A percentile compares a stretch with the other conserved stretches of the same genome.
Evolutionary conservation across 352 stramenopile genomes (phyloP).

Genomic region (Pythium rishiriense): DNA sequence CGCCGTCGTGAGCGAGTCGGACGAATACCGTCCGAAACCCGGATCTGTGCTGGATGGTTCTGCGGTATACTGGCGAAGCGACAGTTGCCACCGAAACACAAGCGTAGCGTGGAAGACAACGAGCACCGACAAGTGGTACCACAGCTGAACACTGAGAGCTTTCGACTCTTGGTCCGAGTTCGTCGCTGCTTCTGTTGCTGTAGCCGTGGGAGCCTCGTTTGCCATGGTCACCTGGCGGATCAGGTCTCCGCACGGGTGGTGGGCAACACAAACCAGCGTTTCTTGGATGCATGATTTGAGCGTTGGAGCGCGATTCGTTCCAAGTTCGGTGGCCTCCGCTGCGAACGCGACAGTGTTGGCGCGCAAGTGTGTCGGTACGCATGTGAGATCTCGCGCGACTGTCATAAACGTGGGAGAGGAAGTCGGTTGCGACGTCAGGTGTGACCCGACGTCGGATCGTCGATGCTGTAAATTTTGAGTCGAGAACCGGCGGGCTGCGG

Average conservation of each 20-base stretch:
- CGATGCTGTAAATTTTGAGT: constrained; percentile 20
- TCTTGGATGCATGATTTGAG: constrained; percentile 44
- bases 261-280: constrained; percentile 42
- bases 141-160: constrained; percentile 7
- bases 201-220: neutral
- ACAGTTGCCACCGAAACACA: constrained; percentile 26
- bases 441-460: neutral
- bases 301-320: constrained; percentile 18
- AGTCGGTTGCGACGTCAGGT: neutral
- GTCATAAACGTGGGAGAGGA: constrained; percentile 4
- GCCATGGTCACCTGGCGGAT: constrained; percentile 13
- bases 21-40: constrained; percentile 5
- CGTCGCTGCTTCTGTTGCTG: constrained; percentile 1
- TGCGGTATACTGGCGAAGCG: constrained; percentile 9
- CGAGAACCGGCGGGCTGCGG: constrained; percentile 18
- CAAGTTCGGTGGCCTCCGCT: constrained; percentile 6
- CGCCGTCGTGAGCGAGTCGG: constrained; percentile 22
- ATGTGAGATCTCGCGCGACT: neutral
- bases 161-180: constrained; percentile 3
- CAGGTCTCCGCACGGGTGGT: constrained; percentile 23
- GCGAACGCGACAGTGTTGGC: constrained; percentile 16
- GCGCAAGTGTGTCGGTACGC: constrained; percentile 18
- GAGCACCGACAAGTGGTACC: constrained; percentile 40
- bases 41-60: neutral
- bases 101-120: constrained; percentile 48